Percentiles rank a stretch among this genome's conserved stretches.
Conservation (phyloP, 1,284 basidiomycete species). For the Chiua sp. region DNA sequence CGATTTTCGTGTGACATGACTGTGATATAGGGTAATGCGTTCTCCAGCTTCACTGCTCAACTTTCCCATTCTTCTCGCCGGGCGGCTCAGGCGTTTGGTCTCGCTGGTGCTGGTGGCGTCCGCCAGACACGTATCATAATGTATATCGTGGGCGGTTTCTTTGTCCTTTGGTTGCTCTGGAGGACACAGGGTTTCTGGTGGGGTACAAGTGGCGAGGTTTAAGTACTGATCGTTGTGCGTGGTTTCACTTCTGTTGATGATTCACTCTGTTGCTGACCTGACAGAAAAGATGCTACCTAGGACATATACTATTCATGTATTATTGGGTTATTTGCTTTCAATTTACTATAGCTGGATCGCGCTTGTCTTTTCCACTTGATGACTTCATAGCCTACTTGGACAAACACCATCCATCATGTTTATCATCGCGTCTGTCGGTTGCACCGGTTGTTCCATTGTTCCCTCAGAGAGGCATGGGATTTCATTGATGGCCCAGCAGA, state of each 20-base stretch:
- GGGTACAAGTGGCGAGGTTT: conserved; percentile 23
- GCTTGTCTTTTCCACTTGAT: not conserved
- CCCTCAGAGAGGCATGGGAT: too few species aligned
- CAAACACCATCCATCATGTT: too few species aligned
- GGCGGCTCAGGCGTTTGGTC: conserved; percentile 72
- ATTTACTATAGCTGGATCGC: not conserved
- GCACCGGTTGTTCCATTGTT: too few species aligned
- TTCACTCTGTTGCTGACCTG: not conserved
- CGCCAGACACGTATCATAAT: conserved; percentile 71
- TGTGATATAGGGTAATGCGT: conserved; percentile 60
- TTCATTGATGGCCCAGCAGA: too few species aligned
- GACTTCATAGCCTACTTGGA: too few species aligned
- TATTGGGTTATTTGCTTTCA: conserved; percentile 1
- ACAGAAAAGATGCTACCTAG: not conserved
- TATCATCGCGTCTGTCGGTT: too few species aligned
- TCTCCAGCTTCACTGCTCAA: conserved; percentile 64
- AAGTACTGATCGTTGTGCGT: conserved; percentile 20
- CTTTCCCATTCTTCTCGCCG: conserved; percentile 68
- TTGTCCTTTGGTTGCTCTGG: conserved; percentile 53
- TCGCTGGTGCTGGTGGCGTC: conserved; percentile 60
- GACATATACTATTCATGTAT: conserved; percentile 10
- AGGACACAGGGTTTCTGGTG: conserved; percentile 34
- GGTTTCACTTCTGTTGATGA: not conserved
- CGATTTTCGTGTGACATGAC: not conserved
- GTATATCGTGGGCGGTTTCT: conserved; percentile 52